phyloP scores from a whole-genome alignment of 176 grass and related monocot species.

The Hsuehochloa calcarea region DNA sequence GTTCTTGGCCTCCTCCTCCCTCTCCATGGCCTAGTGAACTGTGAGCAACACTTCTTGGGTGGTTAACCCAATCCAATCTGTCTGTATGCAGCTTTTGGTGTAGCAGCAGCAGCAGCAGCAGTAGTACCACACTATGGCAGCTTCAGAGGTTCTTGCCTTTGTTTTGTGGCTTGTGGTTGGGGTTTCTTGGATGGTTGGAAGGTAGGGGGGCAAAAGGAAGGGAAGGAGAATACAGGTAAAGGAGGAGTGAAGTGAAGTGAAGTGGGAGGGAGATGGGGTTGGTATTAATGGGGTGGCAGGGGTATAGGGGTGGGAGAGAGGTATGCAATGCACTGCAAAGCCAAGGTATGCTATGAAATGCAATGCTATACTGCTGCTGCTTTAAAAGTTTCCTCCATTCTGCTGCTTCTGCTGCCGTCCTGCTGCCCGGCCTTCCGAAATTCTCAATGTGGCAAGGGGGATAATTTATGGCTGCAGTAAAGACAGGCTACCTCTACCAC shows the following conservation, averaged over 20 bases:
- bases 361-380: neutral
- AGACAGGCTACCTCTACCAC: neutral
- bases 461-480: conserved; percentile 52
- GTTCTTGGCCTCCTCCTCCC: conserved; percentile 37
- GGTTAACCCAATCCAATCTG: conserved; percentile 21
- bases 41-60: neutral
- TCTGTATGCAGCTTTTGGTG: conserved; percentile 20
- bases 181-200: conserved; percentile 48
- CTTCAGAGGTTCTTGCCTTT: conserved; percentile 27
- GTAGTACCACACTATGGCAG: neutral
- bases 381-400: conserved; percentile 49
- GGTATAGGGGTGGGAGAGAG: conserved; percentile 8
- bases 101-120: neutral
- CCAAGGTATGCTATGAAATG: neutral
- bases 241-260: neutral
- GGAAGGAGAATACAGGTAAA: neutral
- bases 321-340: neutral
- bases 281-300: conserved; percentile 38
- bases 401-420: conserved; percentile 37
- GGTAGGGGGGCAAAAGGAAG: conserved; percentile 60
- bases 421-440: conserved; percentile 43
- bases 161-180: neutral
- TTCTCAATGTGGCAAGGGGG: conserved; percentile 41
- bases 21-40: conserved; percentile 24
- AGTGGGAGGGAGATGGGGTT: conserved; percentile 20